A percentile compares a stretch with the other conserved stretches of the same genome.
These are phyloP conservation scores for Hypoxylon perforatum DNA, from an alignment of 495 filamentous ascomycete species.

Conservation along the genomic window DNA sequence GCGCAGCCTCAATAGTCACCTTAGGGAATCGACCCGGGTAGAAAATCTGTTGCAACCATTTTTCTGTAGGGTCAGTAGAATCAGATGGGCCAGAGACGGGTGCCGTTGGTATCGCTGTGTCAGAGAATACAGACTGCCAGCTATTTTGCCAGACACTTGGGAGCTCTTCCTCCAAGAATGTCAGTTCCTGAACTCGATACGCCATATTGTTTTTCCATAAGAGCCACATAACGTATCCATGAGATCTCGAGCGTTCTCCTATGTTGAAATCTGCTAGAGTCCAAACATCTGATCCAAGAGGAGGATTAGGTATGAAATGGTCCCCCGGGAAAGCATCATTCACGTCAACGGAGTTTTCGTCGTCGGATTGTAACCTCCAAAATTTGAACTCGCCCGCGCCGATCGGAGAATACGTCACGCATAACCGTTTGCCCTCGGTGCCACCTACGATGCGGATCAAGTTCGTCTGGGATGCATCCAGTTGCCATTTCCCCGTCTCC, in stretches of 20 bases:
- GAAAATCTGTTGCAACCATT: conserved; percentile 81
- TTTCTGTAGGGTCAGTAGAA: conserved; percentile 70
- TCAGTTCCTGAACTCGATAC: conserved; percentile 73
- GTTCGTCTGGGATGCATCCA: conserved; percentile 78
- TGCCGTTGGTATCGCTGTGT: conserved; percentile 66
- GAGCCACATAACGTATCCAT: conserved; percentile 76
- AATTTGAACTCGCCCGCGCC: conserved; percentile 94
- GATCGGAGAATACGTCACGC: conserved; percentile 87
- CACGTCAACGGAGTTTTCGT: conserved; percentile 70
- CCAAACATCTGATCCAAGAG: conserved; percentile 82
- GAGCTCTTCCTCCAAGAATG: conserved; percentile 47
- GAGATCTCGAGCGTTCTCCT: conserved; percentile 52
- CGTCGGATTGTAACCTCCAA: conserved; percentile 78
- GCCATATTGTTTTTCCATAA: conserved; percentile 87
- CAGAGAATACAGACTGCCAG: conserved; percentile 78
- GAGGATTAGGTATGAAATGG: conserved; percentile 73
- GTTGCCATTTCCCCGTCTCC: conserved; percentile 72
- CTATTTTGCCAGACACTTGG: conserved; percentile 70
- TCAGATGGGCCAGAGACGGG: conserved; percentile 69
- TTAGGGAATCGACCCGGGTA: conserved; percentile 80
- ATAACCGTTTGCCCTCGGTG: conserved; percentile 72
- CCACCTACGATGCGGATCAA: conserved; percentile 78
- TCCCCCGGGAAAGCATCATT: conserved; percentile 73
- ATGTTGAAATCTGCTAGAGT: conserved; percentile 86
- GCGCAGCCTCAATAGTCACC: conserved; percentile 82